Evolutionary conservation across 306 rosid species (phyloP), one percentile per base, ranked within the genome.

Genomic region (Oxytropis ochrocephala): DNA sequence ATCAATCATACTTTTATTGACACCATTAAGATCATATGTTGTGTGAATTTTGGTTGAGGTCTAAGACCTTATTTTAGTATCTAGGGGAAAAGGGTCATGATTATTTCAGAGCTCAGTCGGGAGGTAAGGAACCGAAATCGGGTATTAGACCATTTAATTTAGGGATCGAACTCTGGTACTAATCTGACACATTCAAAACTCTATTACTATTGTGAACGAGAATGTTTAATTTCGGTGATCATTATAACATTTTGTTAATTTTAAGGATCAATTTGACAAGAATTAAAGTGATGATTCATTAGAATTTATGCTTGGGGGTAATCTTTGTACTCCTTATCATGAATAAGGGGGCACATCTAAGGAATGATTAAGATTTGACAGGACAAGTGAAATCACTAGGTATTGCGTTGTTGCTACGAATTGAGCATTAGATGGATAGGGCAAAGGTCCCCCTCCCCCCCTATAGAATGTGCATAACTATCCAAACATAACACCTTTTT

Each of bases 391-490:
- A 75, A 55, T 5, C 16, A 58, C 36, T 67, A 30, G 32, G 35
- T 35, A 3, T 35, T 14, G 48, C 30, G 7, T 66, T 67, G 14
- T 51, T 67, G 59, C 43, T 5, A 18, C 6, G n/a, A 17, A 47
- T 46, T 59, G 42, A 11, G 29, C 53, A 42, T 13, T 41, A 77
- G 19, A 17, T 39, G 19, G 64, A 73, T 6, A 50, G 29, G 29
- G 9, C 36, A 32, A 62, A 54, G 77, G 77, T 71, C 51, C 78
- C 73, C 77, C 53, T 43, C 78, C 73, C 77, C 53, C 64, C 50
- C 38, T 54, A 36, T 46, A 56, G 64, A 55, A 64, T 49, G 29
- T 55, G 80, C 48, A 67, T 54, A 49, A 70, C 64, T 41, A 75
- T 80, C 42, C 30, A 29, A 30, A 69, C 27, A 16, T 44, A 14